These are phyloP conservation scores for Pichia sp. DNA, from an alignment of 1,139 yeast species.

Conservation along the genomic window DNA sequence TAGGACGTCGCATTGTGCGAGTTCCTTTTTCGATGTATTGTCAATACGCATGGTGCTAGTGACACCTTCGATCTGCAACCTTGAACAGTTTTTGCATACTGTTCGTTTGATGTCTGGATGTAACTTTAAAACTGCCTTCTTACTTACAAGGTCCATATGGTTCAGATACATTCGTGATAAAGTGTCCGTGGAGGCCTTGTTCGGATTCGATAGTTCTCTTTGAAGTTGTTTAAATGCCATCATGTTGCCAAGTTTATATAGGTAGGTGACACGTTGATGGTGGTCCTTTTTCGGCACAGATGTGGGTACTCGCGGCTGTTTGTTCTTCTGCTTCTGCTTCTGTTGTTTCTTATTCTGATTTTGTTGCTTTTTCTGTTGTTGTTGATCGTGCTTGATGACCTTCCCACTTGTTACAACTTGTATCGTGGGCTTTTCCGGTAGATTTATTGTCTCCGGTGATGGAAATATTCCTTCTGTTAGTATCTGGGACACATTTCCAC, in stretches of 20 bases:
- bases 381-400: too few relatives aligned
- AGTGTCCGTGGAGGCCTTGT: slow-evolving; percentile 24
- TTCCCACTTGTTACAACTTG: too few relatives aligned
- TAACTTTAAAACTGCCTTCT: slow-evolving; percentile 54
- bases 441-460: too few relatives aligned
- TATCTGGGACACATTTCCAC: too few relatives aligned
- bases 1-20: slow-evolving; percentile 26
- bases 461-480: too few relatives aligned
- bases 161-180: slow-evolving; percentile 45
- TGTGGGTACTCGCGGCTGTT: slow-evolving; percentile 21
- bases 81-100: slow-evolving; percentile 53
- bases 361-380: too few relatives aligned
- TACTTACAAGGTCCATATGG: slow-evolving; percentile 45
- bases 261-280: slow-evolving; percentile 48
- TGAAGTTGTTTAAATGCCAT: slow-evolving; percentile 16
- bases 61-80: slow-evolving; percentile 41
- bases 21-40: slow-evolving; percentile 24
- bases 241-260: slow-evolving; percentile 43
- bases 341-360: slow-evolving; percentile 4
- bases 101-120: slow-evolving; percentile 56
- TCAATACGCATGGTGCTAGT: slow-evolving; percentile 27
- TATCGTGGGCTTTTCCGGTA: too few relatives aligned
- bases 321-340: slow-evolving; percentile 4
- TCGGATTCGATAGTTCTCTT: slow-evolving; percentile 17
- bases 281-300: slow-evolving; percentile 50